Evolutionary conservation across 169 alveolate species (phyloP).

Genomic region (Plasmodium adleri): DNA sequence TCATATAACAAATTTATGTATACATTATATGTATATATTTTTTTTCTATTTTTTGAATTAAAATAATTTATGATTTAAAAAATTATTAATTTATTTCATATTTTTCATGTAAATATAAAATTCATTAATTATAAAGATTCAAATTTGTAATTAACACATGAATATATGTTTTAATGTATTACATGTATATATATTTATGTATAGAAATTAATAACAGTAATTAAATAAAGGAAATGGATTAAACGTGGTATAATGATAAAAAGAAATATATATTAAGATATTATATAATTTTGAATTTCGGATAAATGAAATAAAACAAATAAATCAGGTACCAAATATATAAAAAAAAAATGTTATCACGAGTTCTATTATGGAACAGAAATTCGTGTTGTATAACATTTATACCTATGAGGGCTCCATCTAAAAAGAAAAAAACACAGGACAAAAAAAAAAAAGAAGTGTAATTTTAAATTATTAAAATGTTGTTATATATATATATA

Average conservation of each 20-base stretch:
- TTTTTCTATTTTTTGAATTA: too few species aligned
- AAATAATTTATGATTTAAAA: too few species aligned
- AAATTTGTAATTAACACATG: too few species aligned
- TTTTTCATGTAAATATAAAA: too few species aligned
- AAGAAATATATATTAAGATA: too few species aligned
- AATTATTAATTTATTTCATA: too few species aligned
- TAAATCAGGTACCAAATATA: not conserved
- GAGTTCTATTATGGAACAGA: slow-evolving; percentile 41
- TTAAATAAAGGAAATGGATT: not conserved
- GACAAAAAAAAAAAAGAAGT: slow-evolving; percentile 68
- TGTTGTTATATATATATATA: not conserved
- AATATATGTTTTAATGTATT: too few species aligned
- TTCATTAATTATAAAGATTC: too few species aligned
- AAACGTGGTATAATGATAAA: not conserved
- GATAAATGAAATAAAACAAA: slow-evolving; percentile 12
- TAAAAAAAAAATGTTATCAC: slow-evolving; percentile 37
- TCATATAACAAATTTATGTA: too few species aligned
- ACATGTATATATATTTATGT: too few species aligned
- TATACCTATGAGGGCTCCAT: slow-evolving; percentile 75
- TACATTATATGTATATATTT: too few species aligned
- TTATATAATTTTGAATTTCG: not conserved
- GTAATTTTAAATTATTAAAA: slow-evolving; percentile 17
- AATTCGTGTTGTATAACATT: slow-evolving; percentile 47
- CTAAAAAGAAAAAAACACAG: slow-evolving; percentile 55
- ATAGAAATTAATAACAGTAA: too few species aligned